phyloP scores from a whole-genome alignment of 2,329 filamentous ascomycete species.

The Huntiella omanensis region DNA sequence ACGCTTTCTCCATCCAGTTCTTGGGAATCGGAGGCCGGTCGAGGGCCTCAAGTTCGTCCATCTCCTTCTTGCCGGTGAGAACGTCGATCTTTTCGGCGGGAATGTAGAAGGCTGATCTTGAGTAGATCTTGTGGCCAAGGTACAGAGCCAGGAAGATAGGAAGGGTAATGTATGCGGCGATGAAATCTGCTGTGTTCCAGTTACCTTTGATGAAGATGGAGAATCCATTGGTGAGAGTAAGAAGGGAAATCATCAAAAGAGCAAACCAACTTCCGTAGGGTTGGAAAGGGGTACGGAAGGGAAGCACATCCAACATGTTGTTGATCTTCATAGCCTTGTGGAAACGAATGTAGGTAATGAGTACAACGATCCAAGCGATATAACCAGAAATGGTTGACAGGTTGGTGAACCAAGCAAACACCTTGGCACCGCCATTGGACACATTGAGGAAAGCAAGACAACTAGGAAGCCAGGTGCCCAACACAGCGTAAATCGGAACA shows the following conservation, averaged over 20 bases:
- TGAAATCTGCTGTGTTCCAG: constrained; percentile 44
- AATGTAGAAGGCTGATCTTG: constrained; percentile 24
- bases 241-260: constrained; percentile 36
- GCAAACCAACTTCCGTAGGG: constrained; percentile 46
- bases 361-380: constrained; percentile 40
- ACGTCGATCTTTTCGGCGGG: constrained; percentile 34
- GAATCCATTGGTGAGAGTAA: constrained; percentile 61
- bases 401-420: constrained; percentile 56
- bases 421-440: constrained; percentile 38
- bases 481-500: constrained; percentile 36
- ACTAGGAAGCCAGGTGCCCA: constrained; percentile 38
- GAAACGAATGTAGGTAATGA: constrained; percentile 41
- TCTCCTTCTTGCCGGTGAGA: constrained; percentile 39
- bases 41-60: constrained; percentile 35
- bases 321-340: constrained; percentile 34
- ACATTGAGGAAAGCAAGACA: constrained; percentile 53
- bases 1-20: constrained; percentile 32
- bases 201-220: constrained; percentile 49
- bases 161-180: constrained; percentile 44
- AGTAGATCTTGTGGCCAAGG: constrained; percentile 37
- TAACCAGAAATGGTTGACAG: constrained; percentile 44
- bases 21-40: constrained; percentile 28
- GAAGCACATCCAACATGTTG: constrained; percentile 29
- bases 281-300: constrained; percentile 33
- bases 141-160: constrained; percentile 43